Base-by-base conservation (phyloP, 306 rosid species). In the Ochetophila trinervis region DNA sequence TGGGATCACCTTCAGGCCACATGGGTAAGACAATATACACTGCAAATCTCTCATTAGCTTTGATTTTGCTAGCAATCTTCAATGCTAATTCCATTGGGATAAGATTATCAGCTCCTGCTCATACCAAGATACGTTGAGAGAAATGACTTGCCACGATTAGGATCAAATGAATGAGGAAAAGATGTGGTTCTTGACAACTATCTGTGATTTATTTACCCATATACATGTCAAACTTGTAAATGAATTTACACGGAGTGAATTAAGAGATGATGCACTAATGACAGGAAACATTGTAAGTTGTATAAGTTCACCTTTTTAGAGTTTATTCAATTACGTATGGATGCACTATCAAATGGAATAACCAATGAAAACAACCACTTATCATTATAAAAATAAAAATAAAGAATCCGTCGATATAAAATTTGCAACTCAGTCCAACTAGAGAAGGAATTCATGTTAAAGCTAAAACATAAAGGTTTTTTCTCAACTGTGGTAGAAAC, bases 1-100 rank as follows among this genome's bases (percentile, higher is more conserved):
- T 86, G 15, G 99, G 99, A 83, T 88, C 96, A 72, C 99, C 99
- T 83, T 93, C 96, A 32, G 96, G 99, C 99, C 99, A 93, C 97
- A 93, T 71, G 18, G 99, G 97, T 69, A 90, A 17, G 45, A 93
- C 75, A 70, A 87, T 16, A 69, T 90, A 93, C 65, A 93, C 96
- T 24, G 91, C 86, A 81, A 93, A 90, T 82, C 97, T 87, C 83
- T 93, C 99, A 13, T 80, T 73, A 23, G 95, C 87, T 83, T 66
- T 87, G 62, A 93, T 93, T 78, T 93, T 93, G 85, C 82, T 84
- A 19, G 84, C 85, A 66, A 93, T 86, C 80, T 93, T 93, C 58
- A 90, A 79, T 24, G 97, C 99, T 86, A 93, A 76, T 73, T 93
- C 97, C 95, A 90, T 88, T 48, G 99, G 99, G 60, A 93, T 90